Evolutionary conservation across 192 early-diverging fungal genomes (phyloP).

Genomic region (Spizellomyces punctatus): DNA sequence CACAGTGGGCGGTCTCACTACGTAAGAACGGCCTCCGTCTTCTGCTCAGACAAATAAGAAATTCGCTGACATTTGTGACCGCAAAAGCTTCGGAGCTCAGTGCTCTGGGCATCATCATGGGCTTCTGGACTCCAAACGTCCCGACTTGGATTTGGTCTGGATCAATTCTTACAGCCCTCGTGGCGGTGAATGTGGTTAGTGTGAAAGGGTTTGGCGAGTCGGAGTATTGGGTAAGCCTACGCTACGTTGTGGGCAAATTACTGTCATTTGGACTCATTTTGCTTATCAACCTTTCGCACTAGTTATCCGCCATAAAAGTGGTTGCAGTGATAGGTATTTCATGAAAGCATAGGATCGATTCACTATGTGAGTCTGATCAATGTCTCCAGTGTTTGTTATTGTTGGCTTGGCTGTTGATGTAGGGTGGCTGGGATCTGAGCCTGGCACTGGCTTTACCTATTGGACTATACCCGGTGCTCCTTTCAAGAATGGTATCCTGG

Average conservation of each 20-base stretch:
- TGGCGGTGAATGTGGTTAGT: conserved; percentile 71
- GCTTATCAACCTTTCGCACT: background rate
- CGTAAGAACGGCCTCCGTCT: conserved; percentile 35
- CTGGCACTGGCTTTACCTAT: conserved; percentile 37
- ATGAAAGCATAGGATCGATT: background rate
- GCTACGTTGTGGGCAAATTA: background rate
- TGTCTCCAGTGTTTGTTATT: conserved; percentile 34
- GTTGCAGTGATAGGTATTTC: conserved; percentile 37
- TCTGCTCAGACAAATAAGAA: conserved; percentile 30
- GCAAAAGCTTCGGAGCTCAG: conserved; percentile 72
- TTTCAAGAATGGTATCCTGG: conserved; percentile 56
- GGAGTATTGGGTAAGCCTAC: conserved; percentile 69
- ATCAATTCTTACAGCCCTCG: conserved; percentile 65
- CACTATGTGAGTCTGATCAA: background rate
- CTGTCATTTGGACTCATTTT: too few species aligned
- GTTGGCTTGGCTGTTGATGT: conserved; percentile 42
- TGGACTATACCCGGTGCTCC: conserved; percentile 62
- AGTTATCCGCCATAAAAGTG: conserved; percentile 57
- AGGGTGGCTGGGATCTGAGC: conserved; percentile 23
- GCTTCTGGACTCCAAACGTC: conserved; percentile 62
- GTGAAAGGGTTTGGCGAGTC: conserved; percentile 85
- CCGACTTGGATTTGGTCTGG: conserved; percentile 54
- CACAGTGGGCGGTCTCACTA: conserved; percentile 66
- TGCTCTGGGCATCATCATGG: conserved; percentile 79
- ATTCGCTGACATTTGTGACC: background rate